Conservation (phyloP, 768 basidiomycete genomes). For the Naganishia vishniacii region DNA sequence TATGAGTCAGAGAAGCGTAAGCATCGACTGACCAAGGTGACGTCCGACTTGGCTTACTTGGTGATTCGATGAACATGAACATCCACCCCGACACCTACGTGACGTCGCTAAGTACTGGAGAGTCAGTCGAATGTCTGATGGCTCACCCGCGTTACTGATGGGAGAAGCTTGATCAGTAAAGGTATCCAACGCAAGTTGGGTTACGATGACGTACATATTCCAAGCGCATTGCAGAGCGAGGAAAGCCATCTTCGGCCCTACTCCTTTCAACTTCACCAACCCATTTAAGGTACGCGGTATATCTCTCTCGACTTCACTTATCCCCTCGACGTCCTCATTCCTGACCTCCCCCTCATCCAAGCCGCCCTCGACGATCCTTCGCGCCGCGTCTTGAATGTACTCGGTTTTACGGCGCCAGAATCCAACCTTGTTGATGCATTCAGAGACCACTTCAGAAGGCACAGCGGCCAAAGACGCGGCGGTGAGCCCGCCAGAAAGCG, state of each 20-base stretch:
- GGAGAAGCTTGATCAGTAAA: not conserved
- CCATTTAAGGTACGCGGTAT: constrained; percentile 85
- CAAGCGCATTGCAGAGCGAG: constrained; percentile 74
- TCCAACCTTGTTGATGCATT: constrained; percentile 80
- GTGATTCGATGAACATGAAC: constrained; percentile 94
- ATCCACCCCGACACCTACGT: constrained; percentile 82
- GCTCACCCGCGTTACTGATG: constrained; percentile 18
- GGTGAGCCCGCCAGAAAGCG: constrained; percentile 60
- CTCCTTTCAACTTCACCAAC: constrained; percentile 78
- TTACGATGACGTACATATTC: constrained; percentile 58
- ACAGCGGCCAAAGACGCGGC: constrained; percentile 65
- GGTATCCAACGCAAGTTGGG: not conserved
- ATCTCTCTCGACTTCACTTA: constrained; percentile 54
- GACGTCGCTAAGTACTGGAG: not conserved
- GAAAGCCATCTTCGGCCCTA: constrained; percentile 96
- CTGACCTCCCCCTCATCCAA: constrained; percentile 51
- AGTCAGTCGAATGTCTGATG: no score
- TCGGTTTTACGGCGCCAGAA: constrained; percentile 85
- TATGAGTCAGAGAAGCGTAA: no score
- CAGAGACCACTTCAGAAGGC: constrained; percentile 59
- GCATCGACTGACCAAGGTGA: no score
- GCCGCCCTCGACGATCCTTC: constrained; percentile 59
- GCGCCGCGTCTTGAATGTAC: constrained; percentile 65
- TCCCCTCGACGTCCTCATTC: constrained; percentile 11
- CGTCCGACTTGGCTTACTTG: no score